Percentiles rank a stretch among this genome's conserved stretches.
Conservation (phyloP, 1,284 basidiomycete genomes). For the Tylopilus sp. region DNA sequence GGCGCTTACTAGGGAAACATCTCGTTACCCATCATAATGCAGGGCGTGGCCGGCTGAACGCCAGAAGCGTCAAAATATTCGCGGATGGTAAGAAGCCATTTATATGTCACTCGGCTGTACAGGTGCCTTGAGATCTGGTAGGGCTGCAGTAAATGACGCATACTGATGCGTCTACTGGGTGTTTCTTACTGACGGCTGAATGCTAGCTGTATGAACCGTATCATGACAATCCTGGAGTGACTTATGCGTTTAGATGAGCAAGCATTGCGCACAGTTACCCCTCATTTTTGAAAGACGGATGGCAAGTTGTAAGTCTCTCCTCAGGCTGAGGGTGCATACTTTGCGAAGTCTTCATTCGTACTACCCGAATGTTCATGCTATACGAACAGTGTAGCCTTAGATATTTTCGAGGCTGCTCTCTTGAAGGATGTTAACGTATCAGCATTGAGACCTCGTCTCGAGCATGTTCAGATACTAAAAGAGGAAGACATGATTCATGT, state of each 20-base stretch:
- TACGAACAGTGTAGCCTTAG: conserved; percentile 81
- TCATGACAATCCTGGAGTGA: conserved; percentile 70
- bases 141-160: conserved; percentile 69
- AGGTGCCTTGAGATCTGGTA: conserved; percentile 87
- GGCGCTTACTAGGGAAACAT: conserved; percentile 76
- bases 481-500: conserved; percentile 69
- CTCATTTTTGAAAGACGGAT: conserved; percentile 71
- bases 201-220: conserved; percentile 73
- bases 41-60: conserved; percentile 59
- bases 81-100: conserved; percentile 58
- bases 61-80: conserved; percentile 87
- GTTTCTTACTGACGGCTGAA: background rate
- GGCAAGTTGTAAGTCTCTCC: conserved; percentile 66
- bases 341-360: background rate
- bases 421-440: conserved; percentile 55
- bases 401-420: conserved; percentile 73
- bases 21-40: conserved; percentile 52
- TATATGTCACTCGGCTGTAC: conserved; percentile 9
- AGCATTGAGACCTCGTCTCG: conserved; percentile 74
- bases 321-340: background rate
- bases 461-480: conserved; percentile 86
- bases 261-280: conserved; percentile 60
- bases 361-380: conserved; percentile 80
- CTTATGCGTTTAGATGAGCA: conserved; percentile 72
- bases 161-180: background rate